Base-by-base conservation (phyloP, 2,329 filamentous ascomycete genomes). In the Mycocentrospora acerina region DNA sequence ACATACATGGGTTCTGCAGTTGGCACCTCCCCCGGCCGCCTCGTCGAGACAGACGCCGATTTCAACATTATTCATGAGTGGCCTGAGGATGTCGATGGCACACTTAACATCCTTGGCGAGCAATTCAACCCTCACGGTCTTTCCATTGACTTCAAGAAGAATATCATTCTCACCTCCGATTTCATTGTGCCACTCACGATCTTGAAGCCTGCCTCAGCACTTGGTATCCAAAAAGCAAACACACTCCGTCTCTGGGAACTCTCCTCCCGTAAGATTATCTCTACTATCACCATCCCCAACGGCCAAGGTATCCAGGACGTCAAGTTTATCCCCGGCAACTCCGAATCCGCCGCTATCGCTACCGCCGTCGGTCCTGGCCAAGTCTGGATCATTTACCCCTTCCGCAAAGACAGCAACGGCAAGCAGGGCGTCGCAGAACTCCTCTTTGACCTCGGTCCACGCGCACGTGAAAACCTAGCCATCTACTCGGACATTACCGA, bases 331-430 rank as follows among this genome's bases (percentile, higher is more conserved):
- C 80, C 80, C 1, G 76, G 77, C 7, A 78, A 83, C 68, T 56
- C 67, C 6, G 79, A 83, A 46, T 69, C 68, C 24, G 80, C 79
- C 22, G 80, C 79, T 9, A 66, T 83, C 16, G 79, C 80, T 7
- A 81, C 79, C 10, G 79, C 81, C 12, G 79, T 83, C 14, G 72
- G 75, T 22, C 72, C 76, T 3, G 80, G 79, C 8, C 73, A 82
- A 52, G 77, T 82, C 48, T 83, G 80, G 80, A 77, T 82, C 59
- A 81, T 84, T 64, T 83, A 83, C 59, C 80, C 80, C 15, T 76
- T 77, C 70, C 76, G 77, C 47, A 75, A 69, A 44, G 71, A 80
- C 51, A 57, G 69, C 7, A 69, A 76, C 15, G 80, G 79, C 36
- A 76, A 77, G 74, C 44, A 78, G 74, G 81, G 81, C 39, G 72